Conservation (phyloP, 1,284 basidiomycete genomes). For the Kwoniella shivajii region DNA sequence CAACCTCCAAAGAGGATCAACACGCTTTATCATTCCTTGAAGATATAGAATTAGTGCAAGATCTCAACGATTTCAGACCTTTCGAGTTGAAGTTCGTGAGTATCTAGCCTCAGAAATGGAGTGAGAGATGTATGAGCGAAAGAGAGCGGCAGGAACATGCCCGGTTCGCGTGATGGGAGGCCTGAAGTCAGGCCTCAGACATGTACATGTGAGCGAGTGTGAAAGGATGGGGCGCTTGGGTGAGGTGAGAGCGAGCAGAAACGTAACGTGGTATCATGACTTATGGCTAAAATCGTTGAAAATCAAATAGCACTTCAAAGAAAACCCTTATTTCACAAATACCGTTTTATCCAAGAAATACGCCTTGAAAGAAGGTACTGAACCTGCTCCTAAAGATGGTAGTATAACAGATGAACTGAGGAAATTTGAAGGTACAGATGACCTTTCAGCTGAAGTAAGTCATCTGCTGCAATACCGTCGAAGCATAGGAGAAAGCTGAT, state of each 20-base stretch:
- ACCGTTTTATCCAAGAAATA: conserved; percentile 47
- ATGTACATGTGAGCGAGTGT: background rate
- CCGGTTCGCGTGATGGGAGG: no score
- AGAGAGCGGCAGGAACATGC: conserved; percentile 8
- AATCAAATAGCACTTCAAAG: conserved; percentile 42
- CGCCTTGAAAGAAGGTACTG: conserved; percentile 30
- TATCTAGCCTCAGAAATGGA: conserved; percentile 2
- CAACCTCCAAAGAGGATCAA: conserved; percentile 40
- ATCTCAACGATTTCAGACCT: conserved; percentile 48
- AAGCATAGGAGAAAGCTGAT: no score
- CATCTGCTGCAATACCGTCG: background rate
- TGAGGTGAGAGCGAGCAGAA: background rate
- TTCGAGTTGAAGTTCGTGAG: conserved; percentile 52
- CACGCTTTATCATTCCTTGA: conserved; percentile 47
- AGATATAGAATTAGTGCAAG: conserved; percentile 49
- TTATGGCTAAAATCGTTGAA: background rate
- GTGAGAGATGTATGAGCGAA: background rate
- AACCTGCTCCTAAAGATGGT: conserved; percentile 36
- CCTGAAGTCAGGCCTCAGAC: background rate
- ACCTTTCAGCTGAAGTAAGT: conserved; percentile 35
- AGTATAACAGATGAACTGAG: conserved; percentile 40
- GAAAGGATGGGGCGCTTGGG: background rate
- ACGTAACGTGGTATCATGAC: background rate
- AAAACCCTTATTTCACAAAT: conserved; percentile 55
- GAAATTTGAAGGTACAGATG: conserved; percentile 32